Conservation (phyloP, 2,329 filamentous ascomycete genomes). For the Aspergillus sp. region DNA sequence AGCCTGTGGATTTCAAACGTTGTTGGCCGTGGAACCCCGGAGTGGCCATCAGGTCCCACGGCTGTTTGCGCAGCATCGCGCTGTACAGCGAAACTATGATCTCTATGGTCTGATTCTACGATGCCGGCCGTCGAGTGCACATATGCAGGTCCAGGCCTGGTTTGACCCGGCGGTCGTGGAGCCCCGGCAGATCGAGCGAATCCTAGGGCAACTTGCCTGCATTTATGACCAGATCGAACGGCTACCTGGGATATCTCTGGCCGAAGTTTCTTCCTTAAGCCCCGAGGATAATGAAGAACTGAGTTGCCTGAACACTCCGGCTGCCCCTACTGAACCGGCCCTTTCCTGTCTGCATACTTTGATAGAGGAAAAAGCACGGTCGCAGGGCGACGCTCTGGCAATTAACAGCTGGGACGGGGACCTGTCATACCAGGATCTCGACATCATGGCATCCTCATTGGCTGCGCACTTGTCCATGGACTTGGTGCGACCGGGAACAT, state of each 20-base stretch:
- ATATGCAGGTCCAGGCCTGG: background rate
- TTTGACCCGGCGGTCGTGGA: slow-evolving; percentile 12
- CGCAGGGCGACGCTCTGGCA: background rate
- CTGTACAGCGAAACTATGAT: slow-evolving; percentile 7
- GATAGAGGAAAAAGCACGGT: background rate
- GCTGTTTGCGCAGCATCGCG: slow-evolving; percentile 6
- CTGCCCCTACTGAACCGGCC: background rate
- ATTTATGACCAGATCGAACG: slow-evolving; percentile 14
- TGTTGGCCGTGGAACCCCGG: slow-evolving; percentile 15
- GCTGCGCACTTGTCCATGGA: background rate
- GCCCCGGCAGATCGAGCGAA: slow-evolving; percentile 6
- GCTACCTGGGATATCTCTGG: background rate
- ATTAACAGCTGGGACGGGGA: slow-evolving; percentile 12
- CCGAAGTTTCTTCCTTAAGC: slow-evolving; percentile 1
- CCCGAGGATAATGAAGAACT: slow-evolving; percentile 2
- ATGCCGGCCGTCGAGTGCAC: background rate
- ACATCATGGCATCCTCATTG: background rate
- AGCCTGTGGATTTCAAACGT: slow-evolving; percentile 17
- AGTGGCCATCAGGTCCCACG: slow-evolving; percentile 5
- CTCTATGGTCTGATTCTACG: slow-evolving; percentile 11
- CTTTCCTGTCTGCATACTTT: background rate
- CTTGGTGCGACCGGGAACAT: background rate
- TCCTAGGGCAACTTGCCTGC: slow-evolving; percentile 9
- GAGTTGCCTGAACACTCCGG: background rate
- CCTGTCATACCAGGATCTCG: slow-evolving; percentile 5